Base-by-base conservation (phyloP, 2,329 filamentous ascomycete genomes). In the Leptographium galeiforme region DNA sequence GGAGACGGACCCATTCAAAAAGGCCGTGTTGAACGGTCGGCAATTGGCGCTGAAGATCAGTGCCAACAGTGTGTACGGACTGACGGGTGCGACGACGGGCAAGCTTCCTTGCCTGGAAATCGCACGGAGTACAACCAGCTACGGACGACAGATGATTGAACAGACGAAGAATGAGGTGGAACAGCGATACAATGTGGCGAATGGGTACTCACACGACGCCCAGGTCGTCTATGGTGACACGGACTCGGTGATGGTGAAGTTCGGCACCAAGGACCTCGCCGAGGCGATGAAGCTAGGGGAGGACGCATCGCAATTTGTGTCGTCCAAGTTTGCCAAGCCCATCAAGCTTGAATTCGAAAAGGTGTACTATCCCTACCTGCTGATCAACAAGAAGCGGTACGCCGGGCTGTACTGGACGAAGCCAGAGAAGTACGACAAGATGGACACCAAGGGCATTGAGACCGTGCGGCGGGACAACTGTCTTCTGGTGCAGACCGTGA, bases 351-450 rank as follows among this genome's bases (percentile, higher is more conserved):
- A 98, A 68, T 98, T 98, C 69, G 93, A 98, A 68, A 98, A 98
- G 70, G 91, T 98, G 1, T 98, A 98, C 70, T 98, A 87, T 66
- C 93, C 93, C 1, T 98, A 98, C 66, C 77, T 98, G 38, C 77
- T 98, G 51, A 98, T 98, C 81, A 98, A 98, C 81, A 98, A 98
- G 76, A 98, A 98, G 75, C 86, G 93, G 58, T 98, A 98, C 63
- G 93, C 93, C 10, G 93, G 93, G n/a, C 71, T 98, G 36, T 97
- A 89, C 71, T 98, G 90, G 90, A 98, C 93, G 6, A 93, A 86
- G 60, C 81, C 91, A 0, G 80, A 91, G 44, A 96, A 95, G 69
- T 93, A 86, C 67, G 94, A 98, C 77, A 98, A 97, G 75, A 98
- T 98, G 94, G 93, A 98, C 69, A 97, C 89, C 56, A 98, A 98